These are phyloP conservation scores for Debaryomyces maramus DNA, from an alignment of 805 yeast genomes.

Conservation along the genomic window DNA sequence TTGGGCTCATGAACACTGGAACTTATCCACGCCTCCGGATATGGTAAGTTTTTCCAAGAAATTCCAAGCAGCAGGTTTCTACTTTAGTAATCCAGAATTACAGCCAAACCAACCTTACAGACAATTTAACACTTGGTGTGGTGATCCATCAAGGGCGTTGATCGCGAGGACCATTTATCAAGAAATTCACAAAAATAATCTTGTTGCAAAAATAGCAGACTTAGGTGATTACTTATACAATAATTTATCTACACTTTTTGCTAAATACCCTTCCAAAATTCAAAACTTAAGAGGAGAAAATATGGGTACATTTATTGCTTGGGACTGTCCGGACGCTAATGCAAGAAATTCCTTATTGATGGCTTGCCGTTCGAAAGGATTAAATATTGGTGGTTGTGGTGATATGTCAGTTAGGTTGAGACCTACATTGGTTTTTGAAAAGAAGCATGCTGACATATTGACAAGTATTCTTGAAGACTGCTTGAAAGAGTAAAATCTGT, in stretches of 20 bases:
- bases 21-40: slow-evolving; percentile 74
- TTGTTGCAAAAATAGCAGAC: slow-evolving; percentile 48
- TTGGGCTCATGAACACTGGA: slow-evolving; percentile 90
- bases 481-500: no score
- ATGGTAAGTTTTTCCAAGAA: slow-evolving; percentile 85
- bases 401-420: slow-evolving; percentile 59
- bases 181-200: slow-evolving; percentile 50
- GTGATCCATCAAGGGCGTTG: slow-evolving; percentile 81
- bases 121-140: slow-evolving; percentile 94
- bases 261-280: slow-evolving; percentile 41
- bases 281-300: slow-evolving; percentile 60
- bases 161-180: slow-evolving; percentile 61
- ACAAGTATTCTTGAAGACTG: slow-evolving; percentile 40
- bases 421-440: slow-evolving; percentile 62
- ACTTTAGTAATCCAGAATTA: slow-evolving; percentile 70
- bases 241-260: slow-evolving; percentile 39
- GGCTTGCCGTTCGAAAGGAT: slow-evolving; percentile 50
- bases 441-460: slow-evolving; percentile 60
- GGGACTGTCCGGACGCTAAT: slow-evolving; percentile 49
- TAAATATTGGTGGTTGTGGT: slow-evolving; percentile 71
- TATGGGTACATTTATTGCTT: slow-evolving; percentile 67
- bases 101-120: slow-evolving; percentile 79
- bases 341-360: slow-evolving; percentile 49
- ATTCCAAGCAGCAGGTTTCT: slow-evolving; percentile 88
- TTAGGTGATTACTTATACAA: slow-evolving; percentile 56